phyloP scores from a whole-genome alignment of 1,284 basidiomycete genomes.

The Cystobasidium slooffiae region DNA sequence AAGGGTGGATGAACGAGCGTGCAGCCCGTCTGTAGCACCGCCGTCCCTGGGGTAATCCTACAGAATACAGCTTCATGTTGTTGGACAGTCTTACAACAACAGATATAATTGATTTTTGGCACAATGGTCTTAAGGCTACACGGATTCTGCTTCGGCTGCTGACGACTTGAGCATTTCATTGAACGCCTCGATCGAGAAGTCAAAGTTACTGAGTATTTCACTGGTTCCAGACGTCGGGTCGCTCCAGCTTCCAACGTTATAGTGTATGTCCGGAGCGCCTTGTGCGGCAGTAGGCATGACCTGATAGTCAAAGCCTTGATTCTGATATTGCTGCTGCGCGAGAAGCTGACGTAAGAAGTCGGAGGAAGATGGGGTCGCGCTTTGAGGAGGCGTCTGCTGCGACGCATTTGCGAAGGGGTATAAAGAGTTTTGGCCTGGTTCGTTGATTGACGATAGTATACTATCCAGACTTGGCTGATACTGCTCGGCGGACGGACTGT shows the following conservation, averaged over 20 bases:
- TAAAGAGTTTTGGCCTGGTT: neutral
- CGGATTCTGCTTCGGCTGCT: constrained; percentile 4
- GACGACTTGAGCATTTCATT: constrained; percentile 31
- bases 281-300: neutral
- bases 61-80: too few species aligned
- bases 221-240: neutral
- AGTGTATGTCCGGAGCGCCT: neutral
- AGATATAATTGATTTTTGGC: neutral
- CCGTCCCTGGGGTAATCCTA: too few species aligned
- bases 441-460: constrained; percentile 5
- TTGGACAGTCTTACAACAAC: neutral
- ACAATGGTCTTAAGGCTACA: constrained; percentile 1
- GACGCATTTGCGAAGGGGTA: constrained; percentile 6
- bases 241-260: neutral
- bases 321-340: constrained; percentile 22
- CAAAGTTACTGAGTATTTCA: constrained; percentile 30
- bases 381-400: neutral
- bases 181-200: constrained; percentile 37
- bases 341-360: constrained; percentile 25
- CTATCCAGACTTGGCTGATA: constrained; percentile 5
- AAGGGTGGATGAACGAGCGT: constrained; percentile 43
- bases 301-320: neutral
- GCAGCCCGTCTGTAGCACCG: constrained; percentile 15
- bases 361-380: neutral
- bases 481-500: neutral